phyloP scores from a whole-genome alignment of 2,329 filamentous ascomycete species.

The Apiospora kogelbergensis region DNA sequence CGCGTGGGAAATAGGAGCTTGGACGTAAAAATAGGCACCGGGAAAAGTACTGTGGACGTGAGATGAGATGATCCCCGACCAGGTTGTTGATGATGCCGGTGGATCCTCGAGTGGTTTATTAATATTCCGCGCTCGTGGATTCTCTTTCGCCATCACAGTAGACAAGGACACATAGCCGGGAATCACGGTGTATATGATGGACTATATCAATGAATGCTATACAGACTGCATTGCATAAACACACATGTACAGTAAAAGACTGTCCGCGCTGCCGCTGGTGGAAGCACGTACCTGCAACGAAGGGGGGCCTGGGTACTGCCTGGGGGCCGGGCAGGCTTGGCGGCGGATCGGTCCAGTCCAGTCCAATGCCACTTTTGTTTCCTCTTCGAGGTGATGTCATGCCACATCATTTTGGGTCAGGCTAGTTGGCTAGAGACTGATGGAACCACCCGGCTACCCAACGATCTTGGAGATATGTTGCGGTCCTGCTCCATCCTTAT shows the following conservation, averaged over 20 bases:
- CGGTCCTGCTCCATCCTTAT: background rate
- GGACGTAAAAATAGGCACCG: background rate
- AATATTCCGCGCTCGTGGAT: background rate
- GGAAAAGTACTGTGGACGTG: background rate
- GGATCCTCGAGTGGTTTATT: background rate
- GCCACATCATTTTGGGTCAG: background rate
- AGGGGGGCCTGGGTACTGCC: background rate
- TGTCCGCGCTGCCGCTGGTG: background rate
- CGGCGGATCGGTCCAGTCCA: background rate
- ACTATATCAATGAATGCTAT: background rate
- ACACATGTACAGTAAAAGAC: background rate
- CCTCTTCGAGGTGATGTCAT: background rate
- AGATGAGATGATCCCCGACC: constrained; percentile 1
- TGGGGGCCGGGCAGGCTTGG: background rate
- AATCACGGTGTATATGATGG: too few species aligned
- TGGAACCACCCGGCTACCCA: background rate
- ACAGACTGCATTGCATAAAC: background rate
- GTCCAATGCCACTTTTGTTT: background rate
- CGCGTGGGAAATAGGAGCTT: background rate
- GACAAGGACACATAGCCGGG: background rate
- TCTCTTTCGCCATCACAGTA: background rate
- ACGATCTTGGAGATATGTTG: constrained; percentile 19
- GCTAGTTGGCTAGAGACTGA: background rate
- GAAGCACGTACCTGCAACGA: background rate
- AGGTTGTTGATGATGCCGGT: background rate